Evolutionary conservation across 2,329 filamentous ascomycete species (phyloP).

Genomic region (Geosmithia putterillii): DNA sequence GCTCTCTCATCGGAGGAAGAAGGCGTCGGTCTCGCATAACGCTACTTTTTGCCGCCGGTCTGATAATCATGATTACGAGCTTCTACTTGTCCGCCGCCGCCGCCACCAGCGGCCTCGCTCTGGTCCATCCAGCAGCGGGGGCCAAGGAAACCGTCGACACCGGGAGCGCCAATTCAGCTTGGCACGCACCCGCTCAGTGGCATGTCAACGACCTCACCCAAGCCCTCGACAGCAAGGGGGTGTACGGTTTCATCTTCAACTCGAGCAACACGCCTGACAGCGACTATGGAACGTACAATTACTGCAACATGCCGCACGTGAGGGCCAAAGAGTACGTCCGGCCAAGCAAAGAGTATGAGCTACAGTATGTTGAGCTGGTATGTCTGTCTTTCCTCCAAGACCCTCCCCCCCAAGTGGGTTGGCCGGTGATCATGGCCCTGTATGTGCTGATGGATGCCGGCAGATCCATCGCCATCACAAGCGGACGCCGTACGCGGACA

Average conservation of each 20-base stretch:
- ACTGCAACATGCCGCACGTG: conserved; percentile 85
- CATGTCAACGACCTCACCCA: conserved; percentile 48
- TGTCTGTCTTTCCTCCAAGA: conserved; percentile 12
- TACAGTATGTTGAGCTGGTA: conserved; percentile 67
- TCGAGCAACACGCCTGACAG: conserved; percentile 43
- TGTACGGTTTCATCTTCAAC: conserved; percentile 66
- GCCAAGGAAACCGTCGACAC: background rate
- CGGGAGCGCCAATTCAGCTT: conserved; percentile 28
- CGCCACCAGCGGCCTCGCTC: conserved; percentile 2
- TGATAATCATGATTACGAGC: background rate
- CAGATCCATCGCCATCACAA: conserved; percentile 77
- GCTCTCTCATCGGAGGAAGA: background rate
- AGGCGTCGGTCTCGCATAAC: background rate
- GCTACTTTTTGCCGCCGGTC: background rate
- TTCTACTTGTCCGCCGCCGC: background rate
- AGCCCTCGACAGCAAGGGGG: conserved; percentile 45
- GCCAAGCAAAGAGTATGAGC: conserved; percentile 40
- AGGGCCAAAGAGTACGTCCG: conserved; percentile 50
- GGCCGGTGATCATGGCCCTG: background rate
- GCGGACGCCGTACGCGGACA: conserved; percentile 66
- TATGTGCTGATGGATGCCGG: too few species aligned
- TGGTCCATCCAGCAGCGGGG: background rate
- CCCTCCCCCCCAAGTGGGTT: background rate
- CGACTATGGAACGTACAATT: conserved; percentile 59
- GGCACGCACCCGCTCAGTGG: conserved; percentile 44